Conservation (phyloP, 2,329 filamentous ascomycete genomes). For the Eutypella sp. region DNA sequence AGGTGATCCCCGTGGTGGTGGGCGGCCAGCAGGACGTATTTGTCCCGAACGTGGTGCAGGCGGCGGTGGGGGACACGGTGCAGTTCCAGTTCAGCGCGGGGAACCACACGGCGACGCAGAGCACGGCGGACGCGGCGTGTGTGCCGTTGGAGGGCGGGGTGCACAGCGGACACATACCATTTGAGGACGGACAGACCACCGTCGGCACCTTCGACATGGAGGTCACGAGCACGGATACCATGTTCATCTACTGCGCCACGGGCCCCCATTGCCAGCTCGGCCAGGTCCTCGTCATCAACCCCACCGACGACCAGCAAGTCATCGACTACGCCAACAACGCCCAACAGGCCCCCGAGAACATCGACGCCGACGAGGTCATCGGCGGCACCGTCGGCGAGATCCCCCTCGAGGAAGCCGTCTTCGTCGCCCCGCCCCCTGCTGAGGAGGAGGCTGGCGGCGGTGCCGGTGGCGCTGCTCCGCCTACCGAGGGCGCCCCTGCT, state of each 20-base stretch:
- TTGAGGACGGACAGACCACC: slow-evolving; percentile 26
- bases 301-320: slow-evolving; percentile 27
- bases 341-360: slow-evolving; percentile 14
- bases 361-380: slow-evolving; percentile 21
- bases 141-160: slow-evolving; percentile 33
- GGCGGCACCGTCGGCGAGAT: slow-evolving; percentile 26
- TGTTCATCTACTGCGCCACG: slow-evolving; percentile 48
- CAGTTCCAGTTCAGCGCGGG: slow-evolving; percentile 39
- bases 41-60: slow-evolving; percentile 31
- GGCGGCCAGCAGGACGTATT: slow-evolving; percentile 33
- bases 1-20: slow-evolving; percentile 31
- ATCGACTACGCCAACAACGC: slow-evolving; percentile 23
- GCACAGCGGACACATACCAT: slow-evolving; percentile 38
- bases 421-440: slow-evolving; percentile 16
- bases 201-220: slow-evolving; percentile 44
- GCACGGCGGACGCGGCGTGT: slow-evolving; percentile 30
- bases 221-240: slow-evolving; percentile 37
- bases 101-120: slow-evolving; percentile 41
- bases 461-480: neutral
- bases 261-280: slow-evolving; percentile 44
- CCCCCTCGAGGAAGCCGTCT: slow-evolving; percentile 23
- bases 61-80: slow-evolving; percentile 32
- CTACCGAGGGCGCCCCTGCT: neutral
- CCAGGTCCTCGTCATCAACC: slow-evolving; percentile 48
- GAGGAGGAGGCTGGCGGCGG: neutral